Percentiles rank a stretch among this genome's conserved stretches.
These are phyloP conservation scores for Candida frijolesensis DNA, from an alignment of 1,139 yeast species.

Conservation along the genomic window DNA sequence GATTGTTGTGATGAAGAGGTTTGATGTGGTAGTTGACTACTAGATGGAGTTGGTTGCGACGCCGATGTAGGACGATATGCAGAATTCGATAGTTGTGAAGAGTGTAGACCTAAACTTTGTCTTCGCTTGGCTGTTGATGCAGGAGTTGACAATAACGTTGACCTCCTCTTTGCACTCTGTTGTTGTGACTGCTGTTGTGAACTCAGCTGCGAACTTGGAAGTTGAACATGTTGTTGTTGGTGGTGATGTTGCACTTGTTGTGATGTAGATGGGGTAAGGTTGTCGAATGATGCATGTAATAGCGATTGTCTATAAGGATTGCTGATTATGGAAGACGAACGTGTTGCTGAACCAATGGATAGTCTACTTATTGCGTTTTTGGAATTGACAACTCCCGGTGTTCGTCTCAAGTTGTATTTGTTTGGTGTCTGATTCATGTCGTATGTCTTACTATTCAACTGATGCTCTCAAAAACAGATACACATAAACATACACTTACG, in stretches of 20 bases:
- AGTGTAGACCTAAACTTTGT: constrained; percentile 23
- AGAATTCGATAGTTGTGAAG: constrained; percentile 2
- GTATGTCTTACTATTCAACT: too few relatives aligned
- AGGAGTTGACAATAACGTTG: constrained; percentile 39
- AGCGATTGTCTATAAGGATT: constrained; percentile 8
- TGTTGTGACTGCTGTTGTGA: not conserved
- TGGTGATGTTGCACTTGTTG: constrained; percentile 3
- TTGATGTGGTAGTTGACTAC: constrained; percentile 7
- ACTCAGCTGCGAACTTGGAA: too few relatives aligned
- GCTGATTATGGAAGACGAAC: constrained; percentile 4
- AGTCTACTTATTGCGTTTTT: not conserved
- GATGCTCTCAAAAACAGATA: too few relatives aligned
- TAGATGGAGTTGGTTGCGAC: constrained; percentile 10
- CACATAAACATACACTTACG: too few relatives aligned
- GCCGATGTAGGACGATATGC: constrained; percentile 6
- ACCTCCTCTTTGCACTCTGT: constrained; percentile 29
- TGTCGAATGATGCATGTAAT: constrained; percentile 2
- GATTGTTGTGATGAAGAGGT: constrained; percentile 12
- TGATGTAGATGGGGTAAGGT: constrained; percentile 8
- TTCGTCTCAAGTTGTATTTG: not conserved
- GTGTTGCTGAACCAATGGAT: constrained; percentile 15
- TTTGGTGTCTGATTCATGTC: not conserved
- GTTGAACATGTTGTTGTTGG: not conserved
- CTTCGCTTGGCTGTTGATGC: constrained; percentile 38
- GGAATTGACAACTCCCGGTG: not conserved